phyloP scores from a whole-genome alignment of 139 green algal genomes.

The Chlorella sp. region DNA sequence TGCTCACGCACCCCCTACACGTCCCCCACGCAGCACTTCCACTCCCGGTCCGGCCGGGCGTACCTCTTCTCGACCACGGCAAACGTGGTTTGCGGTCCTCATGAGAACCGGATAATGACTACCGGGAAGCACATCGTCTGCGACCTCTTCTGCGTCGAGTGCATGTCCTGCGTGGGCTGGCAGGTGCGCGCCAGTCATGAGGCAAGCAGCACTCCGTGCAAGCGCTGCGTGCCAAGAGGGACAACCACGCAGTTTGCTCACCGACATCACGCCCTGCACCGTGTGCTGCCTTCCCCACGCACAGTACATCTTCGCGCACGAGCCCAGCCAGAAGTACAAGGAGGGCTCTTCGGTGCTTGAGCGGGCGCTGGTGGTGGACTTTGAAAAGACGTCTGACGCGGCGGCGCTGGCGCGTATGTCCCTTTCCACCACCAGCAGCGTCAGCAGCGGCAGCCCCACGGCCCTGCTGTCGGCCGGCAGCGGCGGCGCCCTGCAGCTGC shows the following conservation, averaged over 20 bases:
- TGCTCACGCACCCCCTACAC: too few species aligned
- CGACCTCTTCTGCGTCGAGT: slow-evolving; percentile 76
- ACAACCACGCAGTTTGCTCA: too few species aligned
- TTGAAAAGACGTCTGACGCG: not conserved
- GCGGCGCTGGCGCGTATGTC: not conserved
- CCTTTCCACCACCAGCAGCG: not conserved
- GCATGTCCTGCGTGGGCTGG: slow-evolving; percentile 74
- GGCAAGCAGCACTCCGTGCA: too few species aligned
- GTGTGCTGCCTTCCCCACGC: too few species aligned
- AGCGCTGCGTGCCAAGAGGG: too few species aligned
- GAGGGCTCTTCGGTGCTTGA: slow-evolving; percentile 84
- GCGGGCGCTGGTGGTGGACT: slow-evolving; percentile 55
- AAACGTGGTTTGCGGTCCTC: not conserved
- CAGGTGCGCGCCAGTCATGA: too few species aligned
- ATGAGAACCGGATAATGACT: slow-evolving; percentile 75
- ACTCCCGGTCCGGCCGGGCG: not conserved
- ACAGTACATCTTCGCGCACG: slow-evolving; percentile 43
- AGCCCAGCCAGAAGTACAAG: slow-evolving; percentile 88
- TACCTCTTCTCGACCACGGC: not conserved
- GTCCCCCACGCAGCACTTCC: not conserved
- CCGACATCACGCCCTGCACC: too few species aligned
- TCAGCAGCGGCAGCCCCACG: too few species aligned
- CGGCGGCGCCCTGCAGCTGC: too few species aligned
- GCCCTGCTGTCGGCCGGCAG: too few species aligned
- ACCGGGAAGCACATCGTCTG: slow-evolving; percentile 63